These are phyloP conservation scores for Neospermospora avenae DNA, from an alignment of 2,329 filamentous ascomycete species.

Conservation along the genomic window DNA sequence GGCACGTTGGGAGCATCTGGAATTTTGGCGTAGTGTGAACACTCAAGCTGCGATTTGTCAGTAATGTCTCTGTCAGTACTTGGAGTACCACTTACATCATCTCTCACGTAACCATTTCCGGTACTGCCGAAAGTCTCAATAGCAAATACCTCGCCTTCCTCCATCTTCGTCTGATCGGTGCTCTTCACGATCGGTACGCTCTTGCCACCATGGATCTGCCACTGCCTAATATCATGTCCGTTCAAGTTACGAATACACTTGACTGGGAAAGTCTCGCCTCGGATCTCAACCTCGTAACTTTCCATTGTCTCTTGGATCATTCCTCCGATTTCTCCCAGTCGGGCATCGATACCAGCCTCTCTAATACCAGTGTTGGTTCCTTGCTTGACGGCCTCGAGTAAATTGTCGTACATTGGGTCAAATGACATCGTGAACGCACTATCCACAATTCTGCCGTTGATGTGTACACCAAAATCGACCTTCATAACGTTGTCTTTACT, in stretches of 20 bases:
- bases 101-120: constrained; percentile 80
- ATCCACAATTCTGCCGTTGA: constrained; percentile 69
- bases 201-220: constrained; percentile 89
- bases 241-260: constrained; percentile 53
- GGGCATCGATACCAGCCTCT: constrained; percentile 89
- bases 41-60: constrained; percentile 57
- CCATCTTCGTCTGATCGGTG: constrained; percentile 90
- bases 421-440: constrained; percentile 69
- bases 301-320: constrained; percentile 61
- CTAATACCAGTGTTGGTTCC: constrained; percentile 74
- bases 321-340: constrained; percentile 65
- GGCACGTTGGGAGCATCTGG: constrained; percentile 71
- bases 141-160: constrained; percentile 92
- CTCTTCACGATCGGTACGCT: constrained; percentile 92
- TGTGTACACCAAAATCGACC: constrained; percentile 68
- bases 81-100: constrained; percentile 61
- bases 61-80: background rate
- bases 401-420: constrained; percentile 65
- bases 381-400: constrained; percentile 63
- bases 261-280: constrained; percentile 49
- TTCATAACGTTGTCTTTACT: constrained; percentile 69
- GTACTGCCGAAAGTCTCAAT: constrained; percentile 96
- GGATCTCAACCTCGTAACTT: constrained; percentile 56
- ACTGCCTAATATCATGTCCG: constrained; percentile 83
- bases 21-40: constrained; percentile 81